Conservation (phyloP, 2,329 filamentous ascomycete species). For the Sporothrix variecibatus region DNA sequence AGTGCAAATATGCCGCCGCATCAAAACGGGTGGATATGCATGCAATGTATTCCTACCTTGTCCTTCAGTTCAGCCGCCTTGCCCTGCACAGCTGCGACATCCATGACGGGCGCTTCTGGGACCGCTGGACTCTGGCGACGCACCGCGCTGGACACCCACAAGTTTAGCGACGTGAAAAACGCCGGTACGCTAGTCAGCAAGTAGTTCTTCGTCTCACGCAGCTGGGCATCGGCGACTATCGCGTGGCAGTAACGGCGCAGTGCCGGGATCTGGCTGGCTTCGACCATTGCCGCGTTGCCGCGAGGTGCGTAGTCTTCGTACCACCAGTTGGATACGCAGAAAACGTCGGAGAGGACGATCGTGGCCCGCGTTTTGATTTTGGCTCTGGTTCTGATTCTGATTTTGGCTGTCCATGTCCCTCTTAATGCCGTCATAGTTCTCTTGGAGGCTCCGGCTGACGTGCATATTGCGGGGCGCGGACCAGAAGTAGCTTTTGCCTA, state of each 20-base stretch:
- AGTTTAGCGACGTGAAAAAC: not conserved
- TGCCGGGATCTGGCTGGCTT: slow-evolving; percentile 38
- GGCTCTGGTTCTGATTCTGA: slow-evolving; percentile 30
- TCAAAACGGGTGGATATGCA: no score
- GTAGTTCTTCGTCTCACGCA: slow-evolving; percentile 37
- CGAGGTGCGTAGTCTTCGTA: slow-evolving; percentile 40
- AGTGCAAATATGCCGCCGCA: no score
- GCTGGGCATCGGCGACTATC: slow-evolving; percentile 39
- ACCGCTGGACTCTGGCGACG: not conserved
- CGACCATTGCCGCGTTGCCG: slow-evolving; percentile 35
- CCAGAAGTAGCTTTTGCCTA: slow-evolving; percentile 32
- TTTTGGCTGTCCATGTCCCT: slow-evolving; percentile 16
- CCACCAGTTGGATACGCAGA: slow-evolving; percentile 41
- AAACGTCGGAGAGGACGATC: slow-evolving; percentile 32
- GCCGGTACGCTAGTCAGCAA: slow-evolving; percentile 26
- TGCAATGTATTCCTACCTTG: no score
- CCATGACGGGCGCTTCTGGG: not conserved
- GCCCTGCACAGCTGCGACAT: no score
- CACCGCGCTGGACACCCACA: slow-evolving; percentile 2
- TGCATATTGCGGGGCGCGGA: slow-evolving; percentile 38
- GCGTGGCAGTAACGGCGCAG: slow-evolving; percentile 40
- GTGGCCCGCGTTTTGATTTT: no score
- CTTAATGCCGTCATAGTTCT: slow-evolving; percentile 32
- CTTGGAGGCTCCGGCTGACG: slow-evolving; percentile 36
- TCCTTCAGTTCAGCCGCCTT: not conserved